Conservation (phyloP, 768 basidiomycete species). For the Xerocomellus dryophilus region DNA sequence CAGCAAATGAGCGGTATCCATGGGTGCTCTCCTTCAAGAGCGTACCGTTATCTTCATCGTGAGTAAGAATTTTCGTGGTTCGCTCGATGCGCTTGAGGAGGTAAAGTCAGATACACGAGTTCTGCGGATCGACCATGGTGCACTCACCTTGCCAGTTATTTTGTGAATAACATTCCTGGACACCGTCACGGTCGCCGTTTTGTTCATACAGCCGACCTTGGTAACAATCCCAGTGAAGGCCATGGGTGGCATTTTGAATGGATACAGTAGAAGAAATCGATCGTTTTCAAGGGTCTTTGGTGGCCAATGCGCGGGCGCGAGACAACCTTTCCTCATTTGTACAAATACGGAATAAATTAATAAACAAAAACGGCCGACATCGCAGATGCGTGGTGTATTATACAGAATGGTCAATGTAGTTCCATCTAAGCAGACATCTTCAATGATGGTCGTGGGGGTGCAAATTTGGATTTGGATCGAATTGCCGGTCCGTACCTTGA, state of each 20-base stretch:
- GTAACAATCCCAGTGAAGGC: conserved; percentile 71
- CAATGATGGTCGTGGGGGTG: conserved; percentile 27
- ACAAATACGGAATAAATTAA: background rate
- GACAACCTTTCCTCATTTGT: conserved; percentile 4
- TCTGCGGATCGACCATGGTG: background rate
- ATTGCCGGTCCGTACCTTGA: conserved; percentile 43
- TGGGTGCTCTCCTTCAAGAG: conserved; percentile 3
- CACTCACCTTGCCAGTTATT: conserved; percentile 69
- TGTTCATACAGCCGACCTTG: conserved; percentile 79
- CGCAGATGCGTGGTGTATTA: background rate
- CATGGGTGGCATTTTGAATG: conserved; percentile 68
- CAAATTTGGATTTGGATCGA: conserved; percentile 42
- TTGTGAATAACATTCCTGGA: conserved; percentile 71
- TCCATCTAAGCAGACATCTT: conserved; percentile 12
- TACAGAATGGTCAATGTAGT: background rate
- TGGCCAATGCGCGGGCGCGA: background rate
- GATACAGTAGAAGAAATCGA: background rate
- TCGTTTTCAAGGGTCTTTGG: too few relatives aligned
- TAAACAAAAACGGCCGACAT: background rate
- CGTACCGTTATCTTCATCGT: conserved; percentile 72
- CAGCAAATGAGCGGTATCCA: conserved; percentile 6
- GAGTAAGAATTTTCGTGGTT: conserved; percentile 75
- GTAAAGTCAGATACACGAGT: background rate
- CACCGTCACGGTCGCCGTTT: conserved; percentile 82
- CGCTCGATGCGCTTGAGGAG: conserved; percentile 60